Conservation (phyloP, 2,329 filamentous ascomycete genomes). For the Triangularia setosa region DNA sequence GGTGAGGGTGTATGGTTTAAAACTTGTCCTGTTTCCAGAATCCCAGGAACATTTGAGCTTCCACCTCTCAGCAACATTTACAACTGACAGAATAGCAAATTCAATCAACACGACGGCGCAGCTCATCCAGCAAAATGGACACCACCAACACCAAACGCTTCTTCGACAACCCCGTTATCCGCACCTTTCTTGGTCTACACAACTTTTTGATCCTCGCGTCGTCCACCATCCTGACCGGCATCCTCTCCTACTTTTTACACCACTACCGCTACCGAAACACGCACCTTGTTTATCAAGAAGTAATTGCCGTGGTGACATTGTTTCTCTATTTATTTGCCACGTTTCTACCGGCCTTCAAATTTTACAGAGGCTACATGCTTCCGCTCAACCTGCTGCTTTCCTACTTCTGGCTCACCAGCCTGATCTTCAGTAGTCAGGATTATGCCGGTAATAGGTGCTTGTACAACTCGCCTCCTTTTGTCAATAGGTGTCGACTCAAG, state of each 20-base stretch:
- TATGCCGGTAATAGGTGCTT: conserved; percentile 20
- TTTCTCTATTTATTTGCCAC: conserved; percentile 24
- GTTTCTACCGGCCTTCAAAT: conserved; percentile 21
- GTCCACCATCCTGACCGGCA: conserved; percentile 23
- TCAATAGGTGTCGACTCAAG: conserved; percentile 19
- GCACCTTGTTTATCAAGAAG: conserved; percentile 19
- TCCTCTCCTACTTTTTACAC: conserved; percentile 22
- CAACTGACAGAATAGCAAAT: background rate
- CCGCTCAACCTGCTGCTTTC: conserved; percentile 22
- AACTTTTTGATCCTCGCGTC: conserved; percentile 23
- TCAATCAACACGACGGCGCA: background rate
- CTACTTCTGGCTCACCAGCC: conserved; percentile 25
- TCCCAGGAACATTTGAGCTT: background rate
- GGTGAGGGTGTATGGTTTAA: background rate
- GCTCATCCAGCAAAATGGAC: conserved; percentile 9
- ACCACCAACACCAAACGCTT: conserved; percentile 2
- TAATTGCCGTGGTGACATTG: conserved; percentile 25
- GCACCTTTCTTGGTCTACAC: conserved; percentile 17
- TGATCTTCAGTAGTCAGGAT: conserved; percentile 26
- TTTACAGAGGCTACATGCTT: conserved; percentile 24
- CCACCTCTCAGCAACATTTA: background rate
- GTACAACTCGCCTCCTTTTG: conserved; percentile 8
- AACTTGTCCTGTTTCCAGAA: background rate
- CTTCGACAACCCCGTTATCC: conserved; percentile 15
- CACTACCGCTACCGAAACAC: conserved; percentile 14